phyloP scores from a whole-genome alignment of 176 grass and related monocot genomes.

The Lolium perenne region DNA sequence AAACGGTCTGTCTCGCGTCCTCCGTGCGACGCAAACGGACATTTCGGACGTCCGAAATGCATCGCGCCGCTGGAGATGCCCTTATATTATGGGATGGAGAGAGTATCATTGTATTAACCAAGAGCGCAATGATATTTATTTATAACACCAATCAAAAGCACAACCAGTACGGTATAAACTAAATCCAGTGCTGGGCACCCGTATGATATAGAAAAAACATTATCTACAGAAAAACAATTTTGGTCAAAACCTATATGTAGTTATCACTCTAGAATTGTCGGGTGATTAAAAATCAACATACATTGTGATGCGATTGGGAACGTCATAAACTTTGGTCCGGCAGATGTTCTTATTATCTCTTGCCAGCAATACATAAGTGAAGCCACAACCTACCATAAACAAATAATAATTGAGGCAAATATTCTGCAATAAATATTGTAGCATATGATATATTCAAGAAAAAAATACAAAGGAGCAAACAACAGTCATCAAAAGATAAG shows the following conservation, averaged over 20 bases:
- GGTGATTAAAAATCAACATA: constrained; percentile 38
- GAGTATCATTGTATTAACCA: background rate
- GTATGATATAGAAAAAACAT: constrained; percentile 17
- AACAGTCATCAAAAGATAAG: background rate
- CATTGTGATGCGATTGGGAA: constrained; percentile 39
- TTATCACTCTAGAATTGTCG: background rate
- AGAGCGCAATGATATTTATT: background rate
- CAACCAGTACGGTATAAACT: background rate
- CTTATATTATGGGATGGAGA: no score
- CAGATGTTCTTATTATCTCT: constrained; percentile 50
- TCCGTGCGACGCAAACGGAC: no score
- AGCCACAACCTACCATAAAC: constrained; percentile 28
- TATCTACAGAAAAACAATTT: background rate
- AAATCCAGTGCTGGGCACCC: background rate
- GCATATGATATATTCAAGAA: background rate
- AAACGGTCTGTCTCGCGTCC: no score
- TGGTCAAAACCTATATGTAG: background rate
- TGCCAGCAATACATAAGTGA: constrained; percentile 45
- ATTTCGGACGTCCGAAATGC: no score
- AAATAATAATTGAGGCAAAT: background rate
- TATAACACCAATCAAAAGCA: background rate
- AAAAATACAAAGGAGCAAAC: background rate
- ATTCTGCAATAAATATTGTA: no score
- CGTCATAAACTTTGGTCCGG: constrained; percentile 43
- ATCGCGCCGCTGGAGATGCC: no score